Evolutionary conservation across 2,329 filamentous ascomycete genomes (phyloP), one percentile per base, ranked within the genome.

Genomic region (Lecanicillium sp.): DNA sequence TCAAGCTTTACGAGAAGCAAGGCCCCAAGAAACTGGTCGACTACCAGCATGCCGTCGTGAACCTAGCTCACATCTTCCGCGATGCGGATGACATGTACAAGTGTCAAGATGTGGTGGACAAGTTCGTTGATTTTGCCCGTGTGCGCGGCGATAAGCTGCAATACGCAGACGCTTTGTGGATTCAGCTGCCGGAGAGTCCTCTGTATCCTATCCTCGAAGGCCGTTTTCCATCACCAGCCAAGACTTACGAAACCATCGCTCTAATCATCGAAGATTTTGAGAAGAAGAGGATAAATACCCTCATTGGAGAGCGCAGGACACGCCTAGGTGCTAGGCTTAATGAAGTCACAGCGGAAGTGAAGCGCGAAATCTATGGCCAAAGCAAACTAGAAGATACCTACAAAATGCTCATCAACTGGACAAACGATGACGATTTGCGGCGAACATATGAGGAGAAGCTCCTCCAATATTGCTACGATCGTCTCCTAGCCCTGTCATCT

Each of bases 401-500:
- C 55, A 76, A 78, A 41, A 74, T 87, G 37, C 72, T 95, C 36
- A 89, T 95, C 53, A 80, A 95, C 55, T 98, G 92, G 92, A 82
- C 83, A 9, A 76, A 68, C 41, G 87, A 96, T 51, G 92, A 98
- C 53, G 85, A 90, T 16, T 57, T 87, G 25, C 77, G 92, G 33
- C 80, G 90, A 28, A 73, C 75, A 28, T 94, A 90, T 45, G 94
- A 98, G 57, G 89, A 96, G 58, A 96, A 90, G 62, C 69, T 95
- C 12, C 63, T 98, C 4, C 75, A 83, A 45, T 78, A 89, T 53
- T 85, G 82, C 44, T 83, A 89, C 48, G 88, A 95, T 41, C 74
- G 78, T 5, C 71, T 98, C 1, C 59, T 83, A 8, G 80, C 85
- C 19, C 68, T 86, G 13, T 75, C 81, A 3, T 44, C 70, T 2